Base-by-base conservation (phyloP, 257 asterid genomes). In the Coffea canephora region DNA sequence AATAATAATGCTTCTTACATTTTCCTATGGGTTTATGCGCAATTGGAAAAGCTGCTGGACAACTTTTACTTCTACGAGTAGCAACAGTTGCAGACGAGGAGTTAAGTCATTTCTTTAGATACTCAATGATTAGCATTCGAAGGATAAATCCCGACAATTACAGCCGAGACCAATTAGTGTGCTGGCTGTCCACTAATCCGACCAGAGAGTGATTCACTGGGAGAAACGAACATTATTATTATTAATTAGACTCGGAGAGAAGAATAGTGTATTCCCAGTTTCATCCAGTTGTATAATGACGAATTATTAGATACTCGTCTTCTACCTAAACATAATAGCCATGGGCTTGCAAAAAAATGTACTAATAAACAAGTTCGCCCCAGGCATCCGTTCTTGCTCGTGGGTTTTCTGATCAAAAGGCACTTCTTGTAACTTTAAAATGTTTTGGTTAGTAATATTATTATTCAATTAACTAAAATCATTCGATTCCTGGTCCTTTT, bases 141-240 rank as follows among this genome's bases (percentile, higher is more conserved):
- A 75, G 70, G 57, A 75, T 59, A 59, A 8, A 59, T 61, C 18
- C 57, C n/a, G 23, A 75, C 36, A 14, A 4, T 7, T 15, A 66
- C 46, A n/a, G 18, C 72, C 45, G 41, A 8, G 57, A 46, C 41
- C n/a, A 21, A 65, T 15, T 36, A 16, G 48, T 77, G 69, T 39
- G 41, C 67, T 48, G 67, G 67, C 14, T 77, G 67, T 49, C 75
- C 68, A 46, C 43, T 75, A 21, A 45, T 75, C 39, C 43, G 43
- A 31, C 31, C 43, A 4, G 4, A 4, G 43, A 39, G 52, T 36
- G 39, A 45, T 27, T 62, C 1, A 69, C 8, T 19, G 5, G 43
- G 52, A 16, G 43, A 5, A 18, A 69, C 31, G 31, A 31, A 69
- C 52, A 69, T 16, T 27, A 27, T 27, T 27, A 27, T 27, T 27